Evolutionary conservation across 2,329 filamentous ascomycete species (phyloP).

Genomic region (Saccharata proteae): DNA sequence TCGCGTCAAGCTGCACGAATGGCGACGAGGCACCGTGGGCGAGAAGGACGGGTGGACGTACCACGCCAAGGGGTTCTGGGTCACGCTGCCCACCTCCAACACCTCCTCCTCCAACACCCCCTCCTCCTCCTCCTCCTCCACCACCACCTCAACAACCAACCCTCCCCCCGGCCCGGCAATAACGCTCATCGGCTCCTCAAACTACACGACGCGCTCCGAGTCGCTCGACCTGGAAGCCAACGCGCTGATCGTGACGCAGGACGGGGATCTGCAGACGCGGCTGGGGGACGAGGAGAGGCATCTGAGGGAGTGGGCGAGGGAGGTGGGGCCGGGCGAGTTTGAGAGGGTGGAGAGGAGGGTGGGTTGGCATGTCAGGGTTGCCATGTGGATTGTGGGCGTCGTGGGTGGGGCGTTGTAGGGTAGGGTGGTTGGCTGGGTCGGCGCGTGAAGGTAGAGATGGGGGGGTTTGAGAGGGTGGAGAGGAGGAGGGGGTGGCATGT

Average conservation of each 20-base stretch:
- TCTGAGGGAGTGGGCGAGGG: conserved; percentile 61
- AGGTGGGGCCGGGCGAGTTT: conserved; percentile 66
- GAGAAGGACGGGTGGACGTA: conserved; percentile 88
- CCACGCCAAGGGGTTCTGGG: conserved; percentile 92
- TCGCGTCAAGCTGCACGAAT: conserved; percentile 69
- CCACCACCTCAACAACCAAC: not conserved
- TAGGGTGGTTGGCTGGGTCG: not conserved
- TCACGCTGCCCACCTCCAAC: conserved; percentile 48
- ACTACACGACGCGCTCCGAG: conserved; percentile 93
- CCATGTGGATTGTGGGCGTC: conserved; percentile 86
- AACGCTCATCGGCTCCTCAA: conserved; percentile 79
- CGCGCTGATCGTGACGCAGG: conserved; percentile 69
- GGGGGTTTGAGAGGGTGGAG: conserved; percentile 66
- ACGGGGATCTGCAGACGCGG: conserved; percentile 57
- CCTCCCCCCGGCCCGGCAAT: conserved; percentile 56
- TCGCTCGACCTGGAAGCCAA: conserved; percentile 85
- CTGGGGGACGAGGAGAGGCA: conserved; percentile 71
- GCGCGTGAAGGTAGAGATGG: not conserved
- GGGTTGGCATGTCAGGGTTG: conserved; percentile 68
- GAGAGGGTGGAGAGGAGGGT: conserved; percentile 72
- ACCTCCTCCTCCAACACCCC: not conserved
- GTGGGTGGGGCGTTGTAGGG: conserved; percentile 71
- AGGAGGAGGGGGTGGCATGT: conserved; percentile 78
- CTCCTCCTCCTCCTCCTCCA: conserved; percentile 22
- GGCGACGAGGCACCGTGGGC: conserved; percentile 70